Conservation (phyloP, 257 asterid species). For the Solanum dulcamara region DNA sequence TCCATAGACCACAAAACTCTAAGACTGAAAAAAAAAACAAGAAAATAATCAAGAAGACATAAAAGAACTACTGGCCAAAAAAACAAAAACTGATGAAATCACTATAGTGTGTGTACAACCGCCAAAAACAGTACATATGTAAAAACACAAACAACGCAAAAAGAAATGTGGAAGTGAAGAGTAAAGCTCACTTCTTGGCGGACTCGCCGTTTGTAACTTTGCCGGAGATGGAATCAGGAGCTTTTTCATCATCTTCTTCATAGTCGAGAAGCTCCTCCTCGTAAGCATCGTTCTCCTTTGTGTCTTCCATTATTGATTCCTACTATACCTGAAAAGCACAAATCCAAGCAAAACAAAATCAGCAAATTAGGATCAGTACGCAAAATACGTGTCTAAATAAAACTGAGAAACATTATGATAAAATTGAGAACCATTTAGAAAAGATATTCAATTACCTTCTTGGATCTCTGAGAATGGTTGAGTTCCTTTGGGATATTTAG, state of each 20-base stretch:
- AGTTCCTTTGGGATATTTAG: background rate
- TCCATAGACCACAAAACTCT: background rate
- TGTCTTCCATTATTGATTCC: constrained; percentile 45
- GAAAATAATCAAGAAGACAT: background rate
- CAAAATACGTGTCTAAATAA: no score
- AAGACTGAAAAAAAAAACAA: background rate
- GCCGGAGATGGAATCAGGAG: constrained; percentile 42
- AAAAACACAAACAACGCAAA: background rate
- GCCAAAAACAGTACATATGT: background rate
- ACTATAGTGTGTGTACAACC: background rate
- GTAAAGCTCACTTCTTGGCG: constrained; percentile 52
- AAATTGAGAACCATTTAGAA: background rate
- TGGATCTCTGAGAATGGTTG: no score
- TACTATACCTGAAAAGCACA: background rate
- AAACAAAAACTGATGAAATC: background rate
- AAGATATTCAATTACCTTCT: constrained; percentile 2
- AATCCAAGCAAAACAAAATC: constrained; percentile 1
- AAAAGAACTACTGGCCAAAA: background rate
- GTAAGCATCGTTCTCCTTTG: constrained; percentile 69
- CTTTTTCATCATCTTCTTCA: constrained; percentile 87
- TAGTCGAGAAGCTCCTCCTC: constrained; percentile 96
- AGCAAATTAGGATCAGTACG: no score
- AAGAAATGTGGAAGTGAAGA: background rate
- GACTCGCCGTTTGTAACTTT: constrained; percentile 81
- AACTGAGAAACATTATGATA: background rate